Evolutionary conservation across 257 asterid species (phyloP).

Genomic region (Euphrasia confusa): DNA sequence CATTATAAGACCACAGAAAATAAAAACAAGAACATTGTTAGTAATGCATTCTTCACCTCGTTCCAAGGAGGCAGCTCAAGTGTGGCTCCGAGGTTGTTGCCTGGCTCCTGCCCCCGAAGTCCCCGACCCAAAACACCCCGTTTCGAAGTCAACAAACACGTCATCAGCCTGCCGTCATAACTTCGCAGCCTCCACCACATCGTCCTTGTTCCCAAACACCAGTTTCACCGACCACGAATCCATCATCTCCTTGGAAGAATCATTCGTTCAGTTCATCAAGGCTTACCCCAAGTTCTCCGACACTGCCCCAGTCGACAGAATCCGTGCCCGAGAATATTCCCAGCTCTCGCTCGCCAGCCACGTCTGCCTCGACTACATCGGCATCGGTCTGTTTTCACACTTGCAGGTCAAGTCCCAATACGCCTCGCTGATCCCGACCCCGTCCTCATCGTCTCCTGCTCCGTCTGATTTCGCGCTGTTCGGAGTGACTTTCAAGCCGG

Average conservation of each 20-base stretch:
- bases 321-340: slow-evolving; percentile 67
- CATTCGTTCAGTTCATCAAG: slow-evolving; percentile 51
- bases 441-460: slow-evolving; percentile 22
- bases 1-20: neutral
- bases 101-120: slow-evolving; percentile 33
- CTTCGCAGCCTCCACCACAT: slow-evolving; percentile 45
- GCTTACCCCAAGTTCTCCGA: slow-evolving; percentile 66
- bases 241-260: slow-evolving; percentile 65
- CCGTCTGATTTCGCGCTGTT: slow-evolving; percentile 44
- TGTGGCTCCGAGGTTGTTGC: slow-evolving; percentile 54
- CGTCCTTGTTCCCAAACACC: slow-evolving; percentile 62
- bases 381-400: slow-evolving; percentile 81
- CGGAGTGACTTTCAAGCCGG: slow-evolving; percentile 51
- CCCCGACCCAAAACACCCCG: slow-evolving; percentile 24
- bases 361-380: slow-evolving; percentile 78
- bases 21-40: slow-evolving; percentile 2
- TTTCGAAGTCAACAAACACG: slow-evolving; percentile 33
- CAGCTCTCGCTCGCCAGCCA: slow-evolving; percentile 57
- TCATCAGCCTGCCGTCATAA: slow-evolving; percentile 49
- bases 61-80: slow-evolving; percentile 40
- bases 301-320: slow-evolving; percentile 50
- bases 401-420: slow-evolving; percentile 42
- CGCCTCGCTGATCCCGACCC: slow-evolving; percentile 17
- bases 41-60: slow-evolving; percentile 44
- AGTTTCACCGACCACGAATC: slow-evolving; percentile 73